Conservation (phyloP, 1,284 basidiomycete genomes). For the Bjerkandera adusta region DNA sequence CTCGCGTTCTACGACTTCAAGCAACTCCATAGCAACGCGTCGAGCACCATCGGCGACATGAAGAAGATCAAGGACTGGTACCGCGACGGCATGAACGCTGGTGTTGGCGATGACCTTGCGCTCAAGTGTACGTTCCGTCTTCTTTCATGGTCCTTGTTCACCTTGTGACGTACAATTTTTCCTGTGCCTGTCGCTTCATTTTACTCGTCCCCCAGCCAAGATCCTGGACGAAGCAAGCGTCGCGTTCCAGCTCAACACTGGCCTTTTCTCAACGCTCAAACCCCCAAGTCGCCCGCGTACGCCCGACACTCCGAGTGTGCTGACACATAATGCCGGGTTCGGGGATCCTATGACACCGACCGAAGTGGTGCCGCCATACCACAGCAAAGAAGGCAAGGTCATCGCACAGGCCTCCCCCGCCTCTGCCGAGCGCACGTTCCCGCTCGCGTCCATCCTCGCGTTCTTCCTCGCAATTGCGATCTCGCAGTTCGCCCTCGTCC, state of each 20-base stretch:
- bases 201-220: slow-evolving; percentile 27
- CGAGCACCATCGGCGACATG: slow-evolving; percentile 56
- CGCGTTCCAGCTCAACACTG: slow-evolving; percentile 69
- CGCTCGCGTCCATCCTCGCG: slow-evolving; percentile 40
- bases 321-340: no score
- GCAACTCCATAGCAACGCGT: slow-evolving; percentile 43
- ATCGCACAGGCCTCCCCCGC: slow-evolving; percentile 18
- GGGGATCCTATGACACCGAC: slow-evolving; percentile 27
- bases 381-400: slow-evolving; percentile 9
- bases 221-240: slow-evolving; percentile 63
- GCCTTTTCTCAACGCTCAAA: slow-evolving; percentile 56
- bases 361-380: slow-evolving; percentile 17
- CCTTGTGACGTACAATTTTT: slow-evolving; percentile 18
- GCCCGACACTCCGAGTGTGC: slow-evolving; percentile 11
- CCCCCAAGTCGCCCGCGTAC: slow-evolving; percentile 17
- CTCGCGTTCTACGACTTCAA: slow-evolving; percentile 75
- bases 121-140: slow-evolving; percentile 51
- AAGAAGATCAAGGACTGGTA: slow-evolving; percentile 79
- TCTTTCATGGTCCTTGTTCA: not conserved
- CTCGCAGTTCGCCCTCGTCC: slow-evolving; percentile 6
- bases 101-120: slow-evolving; percentile 49
- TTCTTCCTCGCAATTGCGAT: slow-evolving; percentile 42
- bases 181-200: not conserved
- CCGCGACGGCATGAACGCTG: slow-evolving; percentile 70
- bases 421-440: slow-evolving; percentile 22